These are phyloP conservation scores for Hypericum perforatum DNA, from an alignment of 345 rosid species.

Conservation along the genomic window DNA sequence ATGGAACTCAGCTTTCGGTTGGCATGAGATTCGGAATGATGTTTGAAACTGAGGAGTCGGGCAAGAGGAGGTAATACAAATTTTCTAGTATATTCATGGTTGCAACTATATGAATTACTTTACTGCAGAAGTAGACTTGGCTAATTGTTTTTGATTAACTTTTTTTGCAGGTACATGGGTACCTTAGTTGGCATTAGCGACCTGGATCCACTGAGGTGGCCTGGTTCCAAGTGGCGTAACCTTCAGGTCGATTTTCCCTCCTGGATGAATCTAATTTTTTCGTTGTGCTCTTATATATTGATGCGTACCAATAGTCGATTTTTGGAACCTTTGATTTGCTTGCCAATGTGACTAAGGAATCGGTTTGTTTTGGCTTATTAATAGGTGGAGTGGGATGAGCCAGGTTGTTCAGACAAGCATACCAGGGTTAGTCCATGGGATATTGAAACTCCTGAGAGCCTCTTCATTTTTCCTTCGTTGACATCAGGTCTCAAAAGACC, in stretches of 20 bases:
- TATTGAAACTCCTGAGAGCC: constrained; percentile 95
- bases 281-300: not conserved
- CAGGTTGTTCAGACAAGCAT: constrained; percentile 85
- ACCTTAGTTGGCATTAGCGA: constrained; percentile 75
- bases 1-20: constrained; percentile 73
- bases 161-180: constrained; percentile 85
- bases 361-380: not conserved
- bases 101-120: no score
- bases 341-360: not conserved
- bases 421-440: constrained; percentile 97
- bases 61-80: constrained; percentile 63
- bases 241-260: constrained; percentile 48
- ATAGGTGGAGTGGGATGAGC: constrained; percentile 98
- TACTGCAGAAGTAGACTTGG: no score
- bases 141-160: no score
- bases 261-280: not conserved
- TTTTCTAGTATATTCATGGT: not conserved
- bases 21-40: constrained; percentile 99
- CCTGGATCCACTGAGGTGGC: constrained; percentile 90
- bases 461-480: constrained; percentile 86
- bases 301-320: not conserved
- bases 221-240: constrained; percentile 98
- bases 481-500: constrained; percentile 88
- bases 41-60: constrained; percentile 97
- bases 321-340: not conserved